Evolutionary conservation across 108 stramenopile genomes (phyloP), one percentile per base, ranked within the genome.

Genomic region (Discostella pseudostelligera): DNA sequence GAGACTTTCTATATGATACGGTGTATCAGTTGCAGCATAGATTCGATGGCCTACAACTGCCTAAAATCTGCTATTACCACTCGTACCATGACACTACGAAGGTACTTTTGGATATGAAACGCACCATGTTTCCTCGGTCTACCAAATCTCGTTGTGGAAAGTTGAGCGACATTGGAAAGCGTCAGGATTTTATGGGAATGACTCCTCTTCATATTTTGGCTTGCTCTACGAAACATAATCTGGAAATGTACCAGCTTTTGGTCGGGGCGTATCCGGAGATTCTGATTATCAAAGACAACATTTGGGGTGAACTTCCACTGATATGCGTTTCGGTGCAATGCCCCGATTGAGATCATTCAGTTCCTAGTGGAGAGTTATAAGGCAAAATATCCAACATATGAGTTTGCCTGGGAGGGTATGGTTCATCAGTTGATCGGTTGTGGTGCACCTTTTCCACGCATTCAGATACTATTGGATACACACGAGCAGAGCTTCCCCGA

Each of bases 191-290:
- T 32, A 3, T 39, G 1, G 57, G 57, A 2, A 58, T 58, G 57
- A 58, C 57, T 13, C 36, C 32, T 37, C 57, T 58, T 39, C 57
- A 58, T 14, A 58, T 58, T 24, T 16, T 58, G 35, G 35, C 57
- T 0, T 58, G 57, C 37, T 58, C 57, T 0, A 43, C 57, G 1
- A 39, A 36, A 21, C 57, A 58, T 22, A 1, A 1, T 22, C 0
- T 58, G 35, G 40, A 39, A 24, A 20, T 58, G 21, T 58, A 58
- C 7, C 57, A 14, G 3, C 7, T 37, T 0, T 4, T 58, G 17
- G 4, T 58, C 8, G 36, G 1, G 11, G 5, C 1, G 17, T 43
- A 39, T 39, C 57, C 57, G 2, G 35, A 39, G 5, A 58, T 21
- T 39, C 57, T 58, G 0, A 5, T 43, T 0, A 14, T 20, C 0